Evolutionary conservation across 495 filamentous ascomycete genomes (phyloP).

Genomic region (Daldinia bambusicola): DNA sequence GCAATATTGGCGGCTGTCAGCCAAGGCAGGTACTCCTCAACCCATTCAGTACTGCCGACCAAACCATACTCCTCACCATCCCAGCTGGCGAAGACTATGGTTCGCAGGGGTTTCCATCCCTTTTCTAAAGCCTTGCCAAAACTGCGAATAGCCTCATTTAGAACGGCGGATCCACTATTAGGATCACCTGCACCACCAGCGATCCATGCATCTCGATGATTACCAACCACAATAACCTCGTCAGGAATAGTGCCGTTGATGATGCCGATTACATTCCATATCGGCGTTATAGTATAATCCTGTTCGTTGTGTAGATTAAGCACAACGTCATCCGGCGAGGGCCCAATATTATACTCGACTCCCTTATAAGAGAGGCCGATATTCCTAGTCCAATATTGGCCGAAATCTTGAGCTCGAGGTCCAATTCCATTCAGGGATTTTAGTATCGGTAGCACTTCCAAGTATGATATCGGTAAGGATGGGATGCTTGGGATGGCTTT

Average conservation of each 20-base stretch:
- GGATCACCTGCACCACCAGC: slow-evolving; percentile 89
- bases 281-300: slow-evolving; percentile 86
- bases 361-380: slow-evolving; percentile 82
- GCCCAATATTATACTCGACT: slow-evolving; percentile 91
- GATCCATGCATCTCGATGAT: slow-evolving; percentile 95
- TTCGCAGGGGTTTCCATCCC: slow-evolving; percentile 91
- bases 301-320: slow-evolving; percentile 89
- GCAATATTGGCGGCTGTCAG: slow-evolving; percentile 78
- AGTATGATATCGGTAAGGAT: slow-evolving; percentile 90
- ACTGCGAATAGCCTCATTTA: slow-evolving; percentile 85
- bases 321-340: slow-evolving; percentile 77
- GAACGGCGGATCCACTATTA: slow-evolving; percentile 87
- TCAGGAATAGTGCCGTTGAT: slow-evolving; percentile 87
- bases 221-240: slow-evolving; percentile 92
- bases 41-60: slow-evolving; percentile 93
- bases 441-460: slow-evolving; percentile 84
- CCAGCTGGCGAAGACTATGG: slow-evolving; percentile 94
- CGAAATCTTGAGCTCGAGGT: slow-evolving; percentile 79
- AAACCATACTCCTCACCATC: slow-evolving; percentile 94
- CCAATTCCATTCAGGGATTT: slow-evolving; percentile 91
- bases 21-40: slow-evolving; percentile 93
- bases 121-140: slow-evolving; percentile 80
- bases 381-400: slow-evolving; percentile 72
- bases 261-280: slow-evolving; percentile 95
- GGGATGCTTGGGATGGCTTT: slow-evolving; percentile 82